phyloP scores from a whole-genome alignment of 805 yeast genomes.

The Spencermartinsiella europaea region DNA sequence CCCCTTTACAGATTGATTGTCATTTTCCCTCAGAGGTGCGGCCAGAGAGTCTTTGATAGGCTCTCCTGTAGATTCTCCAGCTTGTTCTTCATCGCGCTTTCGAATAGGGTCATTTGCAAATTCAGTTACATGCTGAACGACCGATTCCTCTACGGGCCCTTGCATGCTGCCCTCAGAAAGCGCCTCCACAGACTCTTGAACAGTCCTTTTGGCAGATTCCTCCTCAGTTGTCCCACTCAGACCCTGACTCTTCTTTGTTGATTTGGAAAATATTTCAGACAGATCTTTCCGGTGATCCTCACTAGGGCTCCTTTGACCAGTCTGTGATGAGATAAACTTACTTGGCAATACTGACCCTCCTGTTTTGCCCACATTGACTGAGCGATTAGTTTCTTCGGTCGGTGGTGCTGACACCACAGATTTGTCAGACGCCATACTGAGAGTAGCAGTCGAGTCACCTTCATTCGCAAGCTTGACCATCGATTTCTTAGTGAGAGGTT shows the following conservation, averaged over 20 bases:
- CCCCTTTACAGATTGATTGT: too few species aligned
- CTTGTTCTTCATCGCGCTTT: neutral
- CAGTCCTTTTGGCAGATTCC: slow-evolving; percentile 1
- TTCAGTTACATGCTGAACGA: too few species aligned
- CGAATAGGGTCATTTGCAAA: neutral
- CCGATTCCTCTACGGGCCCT: too few species aligned
- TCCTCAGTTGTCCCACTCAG: neutral
- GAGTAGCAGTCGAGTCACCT: too few species aligned
- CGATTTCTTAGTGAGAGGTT: slow-evolving; percentile 21
- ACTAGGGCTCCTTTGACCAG: neutral
- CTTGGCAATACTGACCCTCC: too few species aligned
- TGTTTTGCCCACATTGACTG: too few species aligned
- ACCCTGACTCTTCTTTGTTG: neutral
- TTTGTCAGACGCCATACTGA: too few species aligned
- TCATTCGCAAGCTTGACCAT: slow-evolving; percentile 13
- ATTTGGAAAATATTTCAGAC: slow-evolving; percentile 1
- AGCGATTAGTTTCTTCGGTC: too few species aligned
- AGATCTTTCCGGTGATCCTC: neutral
- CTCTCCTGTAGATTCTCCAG: neutral
- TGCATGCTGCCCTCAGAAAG: too few species aligned
- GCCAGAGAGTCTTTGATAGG: neutral
- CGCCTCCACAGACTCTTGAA: too few species aligned
- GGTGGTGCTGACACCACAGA: too few species aligned
- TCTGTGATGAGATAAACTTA: too few species aligned
- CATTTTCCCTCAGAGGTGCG: neutral